Conservation (phyloP, 2,329 filamentous ascomycete genomes). For the Torrubiella hemipterigena region DNA sequence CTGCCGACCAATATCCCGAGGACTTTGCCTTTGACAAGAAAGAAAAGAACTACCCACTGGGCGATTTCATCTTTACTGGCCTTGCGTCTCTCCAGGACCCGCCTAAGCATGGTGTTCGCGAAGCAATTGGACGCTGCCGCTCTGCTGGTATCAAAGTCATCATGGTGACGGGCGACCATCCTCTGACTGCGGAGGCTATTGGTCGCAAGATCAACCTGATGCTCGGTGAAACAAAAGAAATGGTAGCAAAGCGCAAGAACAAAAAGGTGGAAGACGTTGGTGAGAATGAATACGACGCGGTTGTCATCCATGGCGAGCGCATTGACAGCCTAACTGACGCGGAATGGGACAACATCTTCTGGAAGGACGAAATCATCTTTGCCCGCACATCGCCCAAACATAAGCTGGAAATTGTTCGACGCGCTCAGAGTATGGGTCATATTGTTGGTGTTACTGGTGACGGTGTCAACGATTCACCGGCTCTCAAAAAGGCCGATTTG, state of each 20-base stretch:
- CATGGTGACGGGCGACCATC: slow-evolving; percentile 1
- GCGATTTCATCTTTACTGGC: not conserved
- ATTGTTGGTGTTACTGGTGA: slow-evolving; percentile 42
- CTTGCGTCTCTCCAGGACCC: not conserved
- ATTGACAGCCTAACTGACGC: not conserved
- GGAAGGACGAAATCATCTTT: slow-evolving; percentile 1
- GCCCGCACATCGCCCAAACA: not conserved
- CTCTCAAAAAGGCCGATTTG: slow-evolving; percentile 57
- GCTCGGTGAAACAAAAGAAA: slow-evolving; percentile 1
- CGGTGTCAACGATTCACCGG: slow-evolving; percentile 63
- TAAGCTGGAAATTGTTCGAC: not conserved
- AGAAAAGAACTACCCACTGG: not conserved
- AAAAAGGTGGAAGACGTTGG: not conserved
- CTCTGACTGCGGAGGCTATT: slow-evolving; percentile 1
- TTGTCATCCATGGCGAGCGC: slow-evolving; percentile 1
- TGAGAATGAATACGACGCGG: not conserved
- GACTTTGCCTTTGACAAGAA: not conserved
- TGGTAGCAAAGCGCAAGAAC: not conserved
- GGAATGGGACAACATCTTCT: not conserved
- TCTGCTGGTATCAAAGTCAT: not conserved
- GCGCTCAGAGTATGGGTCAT: slow-evolving; percentile 1
- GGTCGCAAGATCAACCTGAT: slow-evolving; percentile 1
- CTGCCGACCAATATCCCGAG: not conserved
- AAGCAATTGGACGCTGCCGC: not conserved
- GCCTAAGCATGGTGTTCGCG: not conserved